Base-by-base conservation (phyloP, 495 filamentous ascomycete genomes). In the Aspergillus panamensis region DNA sequence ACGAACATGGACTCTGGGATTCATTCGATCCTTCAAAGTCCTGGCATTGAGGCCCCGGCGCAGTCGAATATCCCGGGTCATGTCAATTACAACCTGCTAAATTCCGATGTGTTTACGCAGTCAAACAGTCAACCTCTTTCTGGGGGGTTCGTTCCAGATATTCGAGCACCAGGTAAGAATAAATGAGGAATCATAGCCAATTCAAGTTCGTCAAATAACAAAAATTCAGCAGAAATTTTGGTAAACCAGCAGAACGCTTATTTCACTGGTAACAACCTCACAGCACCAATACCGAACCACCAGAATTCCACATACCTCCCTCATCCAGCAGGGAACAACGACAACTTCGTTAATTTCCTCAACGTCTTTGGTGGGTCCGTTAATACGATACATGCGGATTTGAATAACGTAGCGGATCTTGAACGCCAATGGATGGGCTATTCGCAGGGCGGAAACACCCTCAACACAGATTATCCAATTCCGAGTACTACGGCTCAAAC, bases 1-100 rank as follows among this genome's bases (percentile, higher is more conserved):
- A 25, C 48, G 19, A 37, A 14, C 20, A 58, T 58, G 56, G 48
- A 51, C 17, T 17, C 56, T 21, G 32, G 48, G 3, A 42, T 52
- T 30, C 40, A 44, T n/a, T 12, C 48, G 16, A 29, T 20, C 30
- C 31, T 58, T 19, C 56, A 51, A 29, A 48, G 29, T 9, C 14
- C 48, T 30, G 29, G 17, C 29, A 47, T 52, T 37, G 48, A 48
- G 30, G 8, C 12, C 32, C 6, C 30, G 32, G 8, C 29, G 9
- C 8, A 32, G 8, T 29, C 56, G 13, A 45, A 21, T 48, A 12
- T n/a, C 17, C 33, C 45, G 3, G 8, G 37, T 0, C 33, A 31
- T 32, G 47, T 14, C 30, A 29, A 52, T 37, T 58, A 37, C 25
- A 40, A 29, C 19, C 25, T 49, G 47, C 25, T 31, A 31, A 31